These are phyloP conservation scores for Aulographum hederae DNA, from an alignment of 2,329 filamentous ascomycete genomes.

Conservation along the genomic window DNA sequence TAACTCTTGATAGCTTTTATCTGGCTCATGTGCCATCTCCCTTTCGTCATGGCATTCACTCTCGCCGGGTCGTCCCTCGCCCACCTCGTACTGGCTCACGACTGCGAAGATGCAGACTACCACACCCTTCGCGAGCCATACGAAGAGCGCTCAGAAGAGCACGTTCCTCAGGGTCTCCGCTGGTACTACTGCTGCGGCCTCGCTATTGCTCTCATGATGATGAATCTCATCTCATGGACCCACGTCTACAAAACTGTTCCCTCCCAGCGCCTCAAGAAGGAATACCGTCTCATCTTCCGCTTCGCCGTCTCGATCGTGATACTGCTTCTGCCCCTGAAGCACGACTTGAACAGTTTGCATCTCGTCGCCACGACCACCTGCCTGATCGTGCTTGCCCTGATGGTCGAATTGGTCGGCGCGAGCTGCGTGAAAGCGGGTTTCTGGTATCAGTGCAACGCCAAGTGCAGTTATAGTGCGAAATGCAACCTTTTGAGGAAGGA, in stretches of 20 bases:
- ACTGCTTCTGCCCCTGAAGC: slow-evolving; percentile 35
- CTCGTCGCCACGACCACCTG: slow-evolving; percentile 21
- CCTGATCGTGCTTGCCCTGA: slow-evolving; percentile 15
- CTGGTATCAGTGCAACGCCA: slow-evolving; percentile 7
- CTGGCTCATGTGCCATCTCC: slow-evolving; percentile 39
- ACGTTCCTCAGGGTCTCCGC: slow-evolving; percentile 34
- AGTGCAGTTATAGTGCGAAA: slow-evolving; percentile 14
- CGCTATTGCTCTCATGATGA: slow-evolving; percentile 34
- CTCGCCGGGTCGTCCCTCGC: slow-evolving; percentile 39
- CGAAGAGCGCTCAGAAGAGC: slow-evolving; percentile 26
- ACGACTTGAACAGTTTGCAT: slow-evolving; percentile 18
- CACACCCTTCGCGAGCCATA: slow-evolving; percentile 34
- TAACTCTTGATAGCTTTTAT: slow-evolving; percentile 26
- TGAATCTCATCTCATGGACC: slow-evolving; percentile 33
- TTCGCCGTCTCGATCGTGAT: slow-evolving; percentile 31
- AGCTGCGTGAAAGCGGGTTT: slow-evolving; percentile 13
- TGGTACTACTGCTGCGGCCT: slow-evolving; percentile 49
- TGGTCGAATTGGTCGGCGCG: slow-evolving; percentile 16
- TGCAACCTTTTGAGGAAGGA: slow-evolving; percentile 14
- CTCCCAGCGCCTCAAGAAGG: slow-evolving; percentile 30
- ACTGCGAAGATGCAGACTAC: slow-evolving; percentile 29
- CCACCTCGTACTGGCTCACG: slow-evolving; percentile 39
- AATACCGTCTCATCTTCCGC: slow-evolving; percentile 32
- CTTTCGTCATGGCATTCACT: slow-evolving; percentile 45
- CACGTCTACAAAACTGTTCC: slow-evolving; percentile 37